Conservation (phyloP, 2,329 filamentous ascomycete species). For the Colletotrichum sp. region DNA sequence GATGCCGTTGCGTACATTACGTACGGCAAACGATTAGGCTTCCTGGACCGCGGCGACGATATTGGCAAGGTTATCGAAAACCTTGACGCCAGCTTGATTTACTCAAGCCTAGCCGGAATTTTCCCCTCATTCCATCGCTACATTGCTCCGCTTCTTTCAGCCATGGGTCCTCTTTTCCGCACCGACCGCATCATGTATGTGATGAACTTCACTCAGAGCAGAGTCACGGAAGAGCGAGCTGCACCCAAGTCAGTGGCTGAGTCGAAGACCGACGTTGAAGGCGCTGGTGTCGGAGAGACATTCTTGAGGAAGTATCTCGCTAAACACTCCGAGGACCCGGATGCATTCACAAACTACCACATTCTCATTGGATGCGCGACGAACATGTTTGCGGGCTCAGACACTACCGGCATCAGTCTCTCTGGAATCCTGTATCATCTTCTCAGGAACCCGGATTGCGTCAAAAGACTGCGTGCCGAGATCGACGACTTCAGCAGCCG, state of each 20-base stretch:
- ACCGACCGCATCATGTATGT: constrained; percentile 16
- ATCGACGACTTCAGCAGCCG: constrained; percentile 16
- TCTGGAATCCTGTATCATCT: constrained; percentile 49
- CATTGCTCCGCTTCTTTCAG: constrained; percentile 33
- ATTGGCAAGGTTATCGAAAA: constrained; percentile 45
- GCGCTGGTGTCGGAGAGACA: constrained; percentile 29
- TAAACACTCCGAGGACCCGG: constrained; percentile 44
- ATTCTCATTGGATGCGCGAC: constrained; percentile 27
- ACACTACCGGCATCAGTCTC: constrained; percentile 55
- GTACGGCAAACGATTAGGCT: constrained; percentile 41
- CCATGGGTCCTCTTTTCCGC: constrained; percentile 27
- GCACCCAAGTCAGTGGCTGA: constrained; percentile 14
- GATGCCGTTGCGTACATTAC: constrained; percentile 59
- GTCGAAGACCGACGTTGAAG: not conserved
- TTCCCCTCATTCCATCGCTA: constrained; percentile 42
- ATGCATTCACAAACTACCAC: constrained; percentile 43
- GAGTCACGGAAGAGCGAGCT: constrained; percentile 32
- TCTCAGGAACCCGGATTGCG: constrained; percentile 31
- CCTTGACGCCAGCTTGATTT: constrained; percentile 37
- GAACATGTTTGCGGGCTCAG: constrained; percentile 43
- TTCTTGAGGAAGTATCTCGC: constrained; percentile 48
- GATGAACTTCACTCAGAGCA: constrained; percentile 33
- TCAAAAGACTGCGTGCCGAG: constrained; percentile 29
- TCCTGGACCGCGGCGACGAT: constrained; percentile 51
- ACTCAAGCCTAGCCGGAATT: constrained; percentile 46